Conservation (phyloP, 2,329 filamentous ascomycete species). For the Penicillium digitatum region DNA sequence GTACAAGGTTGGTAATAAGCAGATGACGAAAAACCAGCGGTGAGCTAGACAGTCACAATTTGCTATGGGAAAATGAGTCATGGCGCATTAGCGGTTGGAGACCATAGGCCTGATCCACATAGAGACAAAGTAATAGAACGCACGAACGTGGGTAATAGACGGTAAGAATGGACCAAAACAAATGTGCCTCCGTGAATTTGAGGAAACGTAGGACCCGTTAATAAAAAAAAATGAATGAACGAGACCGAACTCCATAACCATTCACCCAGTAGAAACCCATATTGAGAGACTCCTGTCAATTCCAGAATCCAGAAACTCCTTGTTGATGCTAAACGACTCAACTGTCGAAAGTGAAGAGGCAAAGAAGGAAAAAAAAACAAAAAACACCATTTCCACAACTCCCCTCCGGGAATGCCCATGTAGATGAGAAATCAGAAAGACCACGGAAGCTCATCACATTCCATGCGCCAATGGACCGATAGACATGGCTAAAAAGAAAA, state of each 20-base stretch:
- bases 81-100: too few relatives aligned
- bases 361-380: not conserved
- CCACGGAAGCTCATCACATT: not conserved
- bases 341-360: not conserved
- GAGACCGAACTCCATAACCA: slow-evolving; percentile 11
- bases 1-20: too few relatives aligned
- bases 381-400: not conserved
- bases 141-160: not conserved
- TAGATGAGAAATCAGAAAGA: slow-evolving; percentile 1
- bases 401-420: slow-evolving; percentile 2
- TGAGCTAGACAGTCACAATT: too few relatives aligned
- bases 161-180: not conserved
- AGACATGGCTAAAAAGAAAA: slow-evolving; percentile 7
- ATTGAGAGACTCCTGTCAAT: slow-evolving; percentile 6
- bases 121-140: not conserved
- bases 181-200: slow-evolving; percentile 3
- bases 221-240: not conserved
- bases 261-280: not conserved
- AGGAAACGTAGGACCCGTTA: slow-evolving; percentile 1
- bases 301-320: slow-evolving; percentile 13
- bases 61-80: too few relatives aligned
- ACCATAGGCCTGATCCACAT: not conserved
- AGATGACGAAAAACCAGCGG: too few relatives aligned
- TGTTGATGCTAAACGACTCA: slow-evolving; percentile 11
- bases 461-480: slow-evolving; percentile 17